Evolutionary conservation across 306 rosid species (phyloP), one percentile per base, ranked within the genome.

Genomic region (Benincasa hispida): DNA sequence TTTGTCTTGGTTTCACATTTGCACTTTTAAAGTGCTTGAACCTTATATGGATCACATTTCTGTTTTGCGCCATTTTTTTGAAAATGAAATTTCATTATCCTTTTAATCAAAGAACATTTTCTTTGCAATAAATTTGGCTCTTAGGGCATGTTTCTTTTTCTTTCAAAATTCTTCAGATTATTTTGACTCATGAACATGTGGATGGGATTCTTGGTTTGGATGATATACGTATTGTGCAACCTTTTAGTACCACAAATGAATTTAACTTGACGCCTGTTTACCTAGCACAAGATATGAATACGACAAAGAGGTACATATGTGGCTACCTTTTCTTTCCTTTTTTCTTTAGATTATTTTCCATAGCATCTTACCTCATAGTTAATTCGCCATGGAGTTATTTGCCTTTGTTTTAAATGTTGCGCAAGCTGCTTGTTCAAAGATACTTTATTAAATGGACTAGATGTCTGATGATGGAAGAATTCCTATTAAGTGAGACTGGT

Each of bases 121-220:
- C 10, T 47, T 27, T 70, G 54, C 57, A 47, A 69, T 70, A 47
- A 24, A 70, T 15, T 70, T 17, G 74, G 11, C 6, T 8, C 76
- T 70, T 25, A 27, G 39, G 24, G 22, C 21, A 22, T 42, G 47
- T 22, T 24, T 12, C 10, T 47, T 25, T 45, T 25, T 14, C 5
- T 7, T 61, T 30, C 18, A 34, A 62, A 70, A 22, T 25, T 13
- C 35, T 45, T 47, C 93, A 94, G 99, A 88, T 94, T 80, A 78
- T 94, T 79, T 88, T 94, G 89, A 92, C 97, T 85, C 99, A 92
- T 79, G 98, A 91, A 78, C 98, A 94, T 84, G 97, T 95, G 5
- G 98, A 91, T 85, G 96, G 96, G 75, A 93, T 92, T 83, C 96
- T 94, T 89, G 99, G 99, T 78, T 86, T 94, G 87, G 99, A 94